Conservation (phyloP, 441 rosid genomes). For the Eugenia klotzschiana region DNA sequence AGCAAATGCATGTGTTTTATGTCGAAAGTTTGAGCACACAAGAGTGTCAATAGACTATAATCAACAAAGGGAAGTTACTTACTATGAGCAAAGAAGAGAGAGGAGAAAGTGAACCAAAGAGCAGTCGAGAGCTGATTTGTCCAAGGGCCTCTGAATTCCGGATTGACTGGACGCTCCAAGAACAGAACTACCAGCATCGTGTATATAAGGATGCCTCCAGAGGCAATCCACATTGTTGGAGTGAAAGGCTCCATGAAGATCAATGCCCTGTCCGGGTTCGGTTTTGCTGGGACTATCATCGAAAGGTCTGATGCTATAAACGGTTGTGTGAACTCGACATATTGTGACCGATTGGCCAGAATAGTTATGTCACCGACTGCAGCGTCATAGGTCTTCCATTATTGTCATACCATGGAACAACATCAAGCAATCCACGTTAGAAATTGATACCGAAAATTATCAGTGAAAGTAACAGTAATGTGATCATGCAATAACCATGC, state of each 20-base stretch:
- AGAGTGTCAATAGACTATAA: background rate
- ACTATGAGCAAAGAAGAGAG: conserved; percentile 15
- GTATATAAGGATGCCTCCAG: conserved; percentile 7
- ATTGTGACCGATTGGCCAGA: conserved; percentile 9
- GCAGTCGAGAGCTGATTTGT: conserved; percentile 3
- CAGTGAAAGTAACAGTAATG: background rate
- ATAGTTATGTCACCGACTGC: conserved; percentile 16
- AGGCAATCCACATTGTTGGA: conserved; percentile 8
- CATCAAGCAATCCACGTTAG: background rate
- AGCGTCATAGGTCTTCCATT: conserved; percentile 9
- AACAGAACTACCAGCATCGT: conserved; percentile 13
- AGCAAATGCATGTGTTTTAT: background rate
- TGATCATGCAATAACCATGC: background rate
- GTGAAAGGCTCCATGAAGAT: conserved; percentile 12
- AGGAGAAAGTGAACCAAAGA: conserved; percentile 14
- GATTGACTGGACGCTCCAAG: conserved; percentile 11
- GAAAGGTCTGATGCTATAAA: conserved; percentile 15
- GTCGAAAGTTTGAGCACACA: background rate
- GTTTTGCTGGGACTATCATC: conserved; percentile 13
- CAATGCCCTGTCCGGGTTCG: conserved; percentile 5
- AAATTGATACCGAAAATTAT: background rate
- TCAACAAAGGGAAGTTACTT: background rate
- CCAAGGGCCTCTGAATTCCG: background rate
- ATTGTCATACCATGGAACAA: background rate
- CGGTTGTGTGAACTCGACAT: conserved; percentile 18